Evolutionary conservation across 441 rosid genomes (phyloP), one percentile per base, ranked within the genome.

Genomic region (Populus hybrid): DNA sequence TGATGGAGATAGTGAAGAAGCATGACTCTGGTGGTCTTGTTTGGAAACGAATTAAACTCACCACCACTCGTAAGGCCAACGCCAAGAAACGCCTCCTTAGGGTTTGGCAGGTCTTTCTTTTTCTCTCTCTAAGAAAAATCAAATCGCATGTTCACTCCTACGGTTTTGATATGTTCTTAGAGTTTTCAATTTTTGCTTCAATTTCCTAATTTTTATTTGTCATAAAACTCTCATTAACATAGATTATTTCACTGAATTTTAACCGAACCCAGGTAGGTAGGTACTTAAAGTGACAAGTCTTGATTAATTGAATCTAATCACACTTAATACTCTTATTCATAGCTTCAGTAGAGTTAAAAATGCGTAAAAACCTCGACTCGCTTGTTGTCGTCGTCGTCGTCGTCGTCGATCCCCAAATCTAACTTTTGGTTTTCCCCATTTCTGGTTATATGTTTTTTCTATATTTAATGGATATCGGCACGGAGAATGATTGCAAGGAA

Each of bases 71-170:
- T 85, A 91, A 92, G 83, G 93, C 97, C 86, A 95, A 91, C 82
- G 96, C 99, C 82, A 93, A 95, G 93, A 93, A 92, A 79, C 96
- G 97, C 50, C 98, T 95, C 86, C 92, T 76, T 77, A 93, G 97
- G 72, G 94, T 95, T 78, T 93, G 98, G 98, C 99, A 93, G 96
- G 99, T 91, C 76, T 67, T 8, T 26, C 34, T 40, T 57, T 4
- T 38, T 20, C 71, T 4, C 30, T 34, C n/a, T 11, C 0, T 40
- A 38, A 10, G 50, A 38, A 65, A 74, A 18, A 4, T 67, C n/a
- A 10, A 1, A 23, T 77, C 14, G 4, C 16, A 35, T 10, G 14
- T 70, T 38, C 59, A 61, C 2, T 70, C 23, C 70, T 59, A 26
- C 40, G 68, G 34, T 12, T 67, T 28, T 14, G 7, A 23, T 42